Base-by-base conservation (phyloP, 202 grass and related monocot species). In the Thinopyrum obtusiflorum region DNA sequence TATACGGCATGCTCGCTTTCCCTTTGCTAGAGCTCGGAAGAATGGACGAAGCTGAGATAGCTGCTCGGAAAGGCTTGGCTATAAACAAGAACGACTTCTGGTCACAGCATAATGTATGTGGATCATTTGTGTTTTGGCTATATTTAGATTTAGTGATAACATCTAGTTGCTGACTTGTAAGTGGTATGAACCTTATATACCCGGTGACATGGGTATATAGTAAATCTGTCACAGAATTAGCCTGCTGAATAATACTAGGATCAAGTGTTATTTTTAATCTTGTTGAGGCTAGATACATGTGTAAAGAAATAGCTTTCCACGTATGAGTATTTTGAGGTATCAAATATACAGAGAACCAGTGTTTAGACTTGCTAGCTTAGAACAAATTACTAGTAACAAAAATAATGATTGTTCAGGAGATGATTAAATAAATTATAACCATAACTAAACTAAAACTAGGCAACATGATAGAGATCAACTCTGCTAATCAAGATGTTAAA, bases 1-100 rank as follows among this genome's bases (percentile, higher is more conserved):
- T 92, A 83, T 95, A 92, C 11, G 93, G 93, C 60, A 79, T 94
- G 93, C 90, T 92, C 2, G 88, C 93, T 68, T 94, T 94, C 84
- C 90, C 88, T 82, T 88, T 94, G 63, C 74, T 94, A 26, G 93
- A 94, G 33, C 90, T 94, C 27, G 90, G 90, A 82, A 82, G 83
- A 69, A 92, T 94, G 86, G 37, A 86, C 10, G 93, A 94, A 51
- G 90, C 93, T 88, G 93, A 92, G 53, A 74, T 0, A 17, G 90
- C 93, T 86, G 88, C 93, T 71, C 81, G 88, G 33, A 94, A 90
- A 87, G 93, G 93, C 78, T 77, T 94, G 81, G 71, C 66, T 31
- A 92, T 90, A 73, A 90, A 94, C 85, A 90, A 81, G 49, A 80
- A 83, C 28, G 93, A 94, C 39, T 64, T 86, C 25, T 94, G 93